Base-by-base conservation (phyloP, 2,329 filamentous ascomycete genomes). In the Ceratocystiopsis brevicomis region DNA sequence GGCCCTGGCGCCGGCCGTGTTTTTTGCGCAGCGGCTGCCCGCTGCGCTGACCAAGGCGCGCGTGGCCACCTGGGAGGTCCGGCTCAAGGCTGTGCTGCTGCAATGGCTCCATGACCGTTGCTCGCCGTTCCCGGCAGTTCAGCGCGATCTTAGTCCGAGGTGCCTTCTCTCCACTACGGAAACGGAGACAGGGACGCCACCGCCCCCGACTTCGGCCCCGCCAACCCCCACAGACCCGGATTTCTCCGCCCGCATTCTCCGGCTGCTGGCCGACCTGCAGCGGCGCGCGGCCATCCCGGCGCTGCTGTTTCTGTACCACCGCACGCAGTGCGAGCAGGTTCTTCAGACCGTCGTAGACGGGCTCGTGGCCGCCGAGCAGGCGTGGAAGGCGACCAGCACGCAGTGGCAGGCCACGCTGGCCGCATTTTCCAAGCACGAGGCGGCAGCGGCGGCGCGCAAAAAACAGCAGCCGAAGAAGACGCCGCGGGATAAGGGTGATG, bases 241-340 rank as follows among this genome's bases (percentile, higher is more conserved):
- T 9, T 30, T 30, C 10, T 6, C 25, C 25, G 25, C 6, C 25
- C 5, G 25, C 6, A 9, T 30, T 41, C 25, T 61, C 16, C 67
- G 73, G 1, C 58, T 83, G 30, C 61, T 80, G 0, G 65, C 61
- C 15, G 67, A 75, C 32, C 63, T 86, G 1, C 69, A 82, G 16
- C 35, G 38, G 3, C 70, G 75, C 44, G 69, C 73, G 44, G 78
- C 77, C 0, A 63, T 88, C 1, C 82, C 81, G 0, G 81, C 78
- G 0, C 74, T 88, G 13, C 57, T 86, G 1, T 88, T 88, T 63
- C 82, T 83, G 53, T 88, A 82, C 51, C 78, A 86, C 49, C 73
- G 80, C 40, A 56, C 57, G 2, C 57, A 62, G 30, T 87, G 82
- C 51, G 80, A 85, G 56, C 55, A 57, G 11, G 69, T 80, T 25